Base-by-base conservation (phyloP, 2,329 filamentous ascomycete species). In the Aspergillaceae sp. region DNA sequence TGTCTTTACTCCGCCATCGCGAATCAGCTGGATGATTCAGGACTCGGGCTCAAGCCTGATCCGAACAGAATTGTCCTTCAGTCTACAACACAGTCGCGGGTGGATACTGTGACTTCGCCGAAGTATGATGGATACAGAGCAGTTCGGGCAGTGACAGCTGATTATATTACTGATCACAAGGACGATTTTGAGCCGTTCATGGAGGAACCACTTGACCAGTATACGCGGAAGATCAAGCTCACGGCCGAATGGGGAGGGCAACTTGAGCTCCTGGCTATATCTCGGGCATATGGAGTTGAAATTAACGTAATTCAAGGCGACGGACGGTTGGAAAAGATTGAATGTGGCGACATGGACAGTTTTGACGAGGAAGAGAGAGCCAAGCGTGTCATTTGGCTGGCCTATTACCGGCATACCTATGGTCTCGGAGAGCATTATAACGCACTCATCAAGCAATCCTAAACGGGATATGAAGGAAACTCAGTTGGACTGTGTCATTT, bases 371-470 rank as follows among this genome's bases (percentile, higher is more conserved):
- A 62, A n/a, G 60, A 71, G 43, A 73, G 69, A 26, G 63, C 66
- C 44, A 73, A 70, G 54, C 78, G 78, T 56, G 79, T 79, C 54
- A 76, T 94, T 43, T 97, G 92, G 91, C 66, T 98, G 66, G 91
- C 89, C 33, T 98, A 97, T 67, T 97, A 97, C 68, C 78, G 86
- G 58, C 89, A 96, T 71, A 87, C 87, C 42, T 97, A 94, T 66
- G 91, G 91, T 1, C 72, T 98, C 42, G 92, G 92, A 8, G 92
- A 97, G 72, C 92, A 98, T 70, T 98, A 98, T 69, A 98, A 98
- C 64, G 94, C 90, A 44, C 68, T 98, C 63, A 68, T 79, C 56
- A 78, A 73, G 59, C 63, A 63, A 42, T 48, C 52, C 33, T 63
- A 57, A 57, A 4, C 19, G 26, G n/a, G 4, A 26, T n/a, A 29